Percentiles rank a stretch among this genome's conserved stretches.
Conservation (phyloP, 2,329 filamentous ascomycete genomes). For the Herpotrichia juniperi region DNA sequence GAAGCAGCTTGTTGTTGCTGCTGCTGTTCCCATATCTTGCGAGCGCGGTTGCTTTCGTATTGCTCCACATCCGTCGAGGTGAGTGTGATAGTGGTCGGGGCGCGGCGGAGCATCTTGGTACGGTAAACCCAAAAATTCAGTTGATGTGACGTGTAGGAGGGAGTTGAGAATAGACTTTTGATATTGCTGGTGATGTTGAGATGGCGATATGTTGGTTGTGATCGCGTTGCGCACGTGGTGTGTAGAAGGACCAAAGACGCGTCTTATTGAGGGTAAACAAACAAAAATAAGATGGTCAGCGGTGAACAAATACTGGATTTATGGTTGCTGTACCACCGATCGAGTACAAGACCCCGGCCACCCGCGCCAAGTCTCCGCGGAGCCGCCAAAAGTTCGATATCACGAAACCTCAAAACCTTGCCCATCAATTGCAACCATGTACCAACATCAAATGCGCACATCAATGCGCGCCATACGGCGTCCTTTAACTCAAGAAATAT, state of each 20-base stretch:
- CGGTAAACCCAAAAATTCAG: too few relatives aligned
- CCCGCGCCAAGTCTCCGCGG: slow-evolving; percentile 32
- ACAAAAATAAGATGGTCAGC: too few relatives aligned
- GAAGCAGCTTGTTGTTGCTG: slow-evolving; percentile 28
- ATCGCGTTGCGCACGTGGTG: too few relatives aligned
- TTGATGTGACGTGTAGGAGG: not conserved
- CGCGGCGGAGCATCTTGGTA: slow-evolving; percentile 69
- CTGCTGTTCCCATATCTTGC: slow-evolving; percentile 36
- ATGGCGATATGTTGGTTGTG: too few relatives aligned
- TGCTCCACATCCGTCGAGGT: slow-evolving; percentile 73
- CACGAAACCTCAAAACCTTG: not conserved
- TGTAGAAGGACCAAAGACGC: too few relatives aligned
- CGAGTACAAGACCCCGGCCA: slow-evolving; percentile 28
- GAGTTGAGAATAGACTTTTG: slow-evolving; percentile 3
- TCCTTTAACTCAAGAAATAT: slow-evolving; percentile 24
- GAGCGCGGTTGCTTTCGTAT: slow-evolving; percentile 68
- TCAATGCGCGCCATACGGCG: slow-evolving; percentile 38
- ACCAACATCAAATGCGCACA: slow-evolving; percentile 41
- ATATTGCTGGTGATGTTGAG: not conserved
- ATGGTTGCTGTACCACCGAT: too few relatives aligned
- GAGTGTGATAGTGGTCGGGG: slow-evolving; percentile 70
- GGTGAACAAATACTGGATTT: too few relatives aligned
- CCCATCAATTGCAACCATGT: slow-evolving; percentile 36
- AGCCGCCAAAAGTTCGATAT: slow-evolving; percentile 3
- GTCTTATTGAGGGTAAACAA: too few relatives aligned